Evolutionary conservation across 2,329 filamentous ascomycete species (phyloP).

Genomic region (Neonectria hederae): DNA sequence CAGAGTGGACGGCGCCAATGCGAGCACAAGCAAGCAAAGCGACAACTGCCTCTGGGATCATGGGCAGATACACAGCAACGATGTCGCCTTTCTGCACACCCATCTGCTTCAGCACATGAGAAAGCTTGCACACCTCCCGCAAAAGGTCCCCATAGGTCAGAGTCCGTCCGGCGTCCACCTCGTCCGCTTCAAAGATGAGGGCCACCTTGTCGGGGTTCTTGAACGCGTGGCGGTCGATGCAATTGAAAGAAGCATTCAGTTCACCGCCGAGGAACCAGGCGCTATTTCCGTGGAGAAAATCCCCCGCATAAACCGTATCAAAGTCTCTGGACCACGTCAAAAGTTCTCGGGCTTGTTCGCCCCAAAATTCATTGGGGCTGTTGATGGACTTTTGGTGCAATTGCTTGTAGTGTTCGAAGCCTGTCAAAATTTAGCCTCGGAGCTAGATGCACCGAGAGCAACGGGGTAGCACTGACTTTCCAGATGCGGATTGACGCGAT

Average conservation of each 20-base stretch:
- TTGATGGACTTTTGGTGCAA: constrained; percentile 82
- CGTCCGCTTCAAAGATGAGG: constrained; percentile 96
- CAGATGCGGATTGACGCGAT: constrained; percentile 19
- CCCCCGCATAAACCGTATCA: constrained; percentile 81
- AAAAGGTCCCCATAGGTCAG: constrained; percentile 91
- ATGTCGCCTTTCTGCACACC: constrained; percentile 95
- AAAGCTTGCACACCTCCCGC: constrained; percentile 83
- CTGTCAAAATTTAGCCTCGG: constrained; percentile 45
- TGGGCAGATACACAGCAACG: constrained; percentile 92
- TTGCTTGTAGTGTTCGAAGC: constrained; percentile 68
- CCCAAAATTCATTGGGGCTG: constrained; percentile 88
- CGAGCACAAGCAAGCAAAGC: constrained; percentile 80
- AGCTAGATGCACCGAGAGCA: neutral
- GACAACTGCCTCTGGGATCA: constrained; percentile 93
- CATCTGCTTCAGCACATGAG: constrained; percentile 87
- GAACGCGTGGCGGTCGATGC: constrained; percentile 90
- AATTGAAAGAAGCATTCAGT: constrained; percentile 94
- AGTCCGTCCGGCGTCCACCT: constrained; percentile 82
- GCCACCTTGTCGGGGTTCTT: constrained; percentile 88
- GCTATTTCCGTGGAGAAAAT: constrained; percentile 78
- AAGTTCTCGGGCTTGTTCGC: constrained; percentile 79
- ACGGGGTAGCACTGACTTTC: constrained; percentile 8
- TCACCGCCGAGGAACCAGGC: constrained; percentile 93
- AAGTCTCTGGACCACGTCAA: constrained; percentile 90
- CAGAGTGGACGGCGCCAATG: constrained; percentile 92